Evolutionary conservation across 1,139 yeast genomes (phyloP), one percentile per base, ranked within the genome.

Genomic region (Pichia sp.): DNA sequence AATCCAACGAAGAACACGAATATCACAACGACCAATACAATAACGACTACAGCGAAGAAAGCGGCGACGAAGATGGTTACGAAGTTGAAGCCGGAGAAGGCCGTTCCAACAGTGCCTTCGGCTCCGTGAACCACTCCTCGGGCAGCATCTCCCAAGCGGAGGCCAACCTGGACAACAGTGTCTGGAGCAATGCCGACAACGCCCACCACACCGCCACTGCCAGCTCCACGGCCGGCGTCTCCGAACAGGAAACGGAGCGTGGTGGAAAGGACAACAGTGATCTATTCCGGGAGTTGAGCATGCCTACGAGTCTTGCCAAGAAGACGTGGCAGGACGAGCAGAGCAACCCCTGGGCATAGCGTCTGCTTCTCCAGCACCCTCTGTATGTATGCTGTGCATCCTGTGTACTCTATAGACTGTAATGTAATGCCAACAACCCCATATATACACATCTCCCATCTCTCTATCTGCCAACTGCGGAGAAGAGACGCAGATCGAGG

Each of bases 251-350:
- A 19, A 31, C 41, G 8, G 45, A 14, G 6, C 41, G 35, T n/a
- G 42, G 41, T 22, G 44, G 42, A n/a, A 40, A 30, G 27, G 41
- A 47, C 17, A 42, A 36, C 5, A 72, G 59, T 72, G 83, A 79
- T 44, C 56, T 79, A 30, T 80, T 79, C 62, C 74, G 72, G 49
- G 71, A 69, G 47, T 68, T 81, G 21, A 73, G 72, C 54, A 58
- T 76, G 51, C 85, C 86, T 0, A 65, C 71, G 40, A 68, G 79
- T 0, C 62, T 77, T 45, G 79, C 75, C 0, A 84, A 78, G 55
- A 77, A 75, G 57, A 67, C 67, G 1, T 63, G 68, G 67, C 34
- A 48, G 22, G 63, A 59, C 4, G 60, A 55, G n/a, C 53, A 51
- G 15, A 28, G 31, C n/a, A 65, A 65, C 37, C 68, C 68, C 18